These are phyloP conservation scores for Albugo laibachii DNA, from an alignment of 352 stramenopile genomes.

Conservation along the genomic window DNA sequence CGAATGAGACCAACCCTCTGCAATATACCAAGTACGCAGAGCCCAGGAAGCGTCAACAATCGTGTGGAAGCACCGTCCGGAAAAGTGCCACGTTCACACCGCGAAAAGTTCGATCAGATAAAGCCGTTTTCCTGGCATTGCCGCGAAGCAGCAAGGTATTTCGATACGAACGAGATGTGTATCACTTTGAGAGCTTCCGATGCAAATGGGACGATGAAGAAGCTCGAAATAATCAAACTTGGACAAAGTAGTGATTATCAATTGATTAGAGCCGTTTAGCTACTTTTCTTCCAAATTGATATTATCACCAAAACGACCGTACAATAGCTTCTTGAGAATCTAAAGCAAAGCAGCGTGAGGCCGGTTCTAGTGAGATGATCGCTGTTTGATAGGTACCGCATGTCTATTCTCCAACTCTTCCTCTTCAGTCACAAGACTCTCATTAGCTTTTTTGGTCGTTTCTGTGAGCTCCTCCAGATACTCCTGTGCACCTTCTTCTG, in stretches of 20 bases:
- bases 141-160: conserved; percentile 41
- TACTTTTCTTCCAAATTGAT: conserved; percentile 94
- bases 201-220: conserved; percentile 48
- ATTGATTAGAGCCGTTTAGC: not conserved
- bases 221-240: conserved; percentile 30
- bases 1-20: conserved; percentile 25
- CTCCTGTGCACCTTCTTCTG: conserved; percentile 87
- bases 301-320: conserved; percentile 88
- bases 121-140: conserved; percentile 13
- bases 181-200: conserved; percentile 60
- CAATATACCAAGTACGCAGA: not conserved
- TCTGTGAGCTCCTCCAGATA: conserved; percentile 85
- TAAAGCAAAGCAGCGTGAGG: conserved; percentile 7
- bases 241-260: conserved; percentile 2
- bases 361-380: conserved; percentile 8
- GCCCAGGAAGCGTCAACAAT: not conserved
- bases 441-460: conserved; percentile 52
- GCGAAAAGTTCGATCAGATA: not conserved
- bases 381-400: conserved; percentile 21
- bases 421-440: conserved; percentile 75
- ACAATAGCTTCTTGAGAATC: conserved; percentile 88
- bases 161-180: conserved; percentile 33
- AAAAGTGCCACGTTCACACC: not conserved
- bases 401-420: conserved; percentile 78
- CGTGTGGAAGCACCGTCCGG: not conserved